Evolutionary conservation across 2,329 filamentous ascomycete genomes (phyloP).

Genomic region (Botryotinia narcissicola): DNA sequence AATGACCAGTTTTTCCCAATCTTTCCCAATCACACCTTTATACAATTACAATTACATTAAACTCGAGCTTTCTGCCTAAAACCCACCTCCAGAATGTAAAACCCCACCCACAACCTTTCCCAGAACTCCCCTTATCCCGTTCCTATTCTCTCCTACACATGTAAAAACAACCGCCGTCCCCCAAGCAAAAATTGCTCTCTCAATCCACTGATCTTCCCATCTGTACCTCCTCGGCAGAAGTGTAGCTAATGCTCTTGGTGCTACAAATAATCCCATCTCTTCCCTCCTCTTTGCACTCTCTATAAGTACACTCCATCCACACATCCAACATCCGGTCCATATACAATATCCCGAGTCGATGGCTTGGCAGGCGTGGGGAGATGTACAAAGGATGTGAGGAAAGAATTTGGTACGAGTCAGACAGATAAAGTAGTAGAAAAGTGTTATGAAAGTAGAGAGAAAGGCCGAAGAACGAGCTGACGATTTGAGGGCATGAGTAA

Average conservation of each 20-base stretch:
- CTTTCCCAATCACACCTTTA: background rate
- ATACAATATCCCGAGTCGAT: conserved; percentile 68
- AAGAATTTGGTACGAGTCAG: conserved; percentile 71
- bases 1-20: background rate
- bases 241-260: conserved; percentile 73
- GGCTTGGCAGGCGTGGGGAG: conserved; percentile 46
- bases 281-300: conserved; percentile 64
- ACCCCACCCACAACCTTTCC: conserved; percentile 52
- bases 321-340: conserved; percentile 67
- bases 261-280: conserved; percentile 78
- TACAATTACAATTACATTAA: background rate
- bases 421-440: conserved; percentile 86
- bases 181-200: conserved; percentile 62
- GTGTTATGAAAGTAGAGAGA: conserved; percentile 70
- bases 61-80: background rate
- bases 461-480: conserved; percentile 73
- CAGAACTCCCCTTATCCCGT: conserved; percentile 59
- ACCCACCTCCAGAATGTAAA: background rate
- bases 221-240: conserved; percentile 69
- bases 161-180: conserved; percentile 71
- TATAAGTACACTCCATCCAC: conserved; percentile 78
- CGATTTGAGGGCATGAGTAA: conserved; percentile 44
- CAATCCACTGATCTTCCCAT: conserved; percentile 61
- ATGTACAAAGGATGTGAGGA: conserved; percentile 61
- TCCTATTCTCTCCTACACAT: conserved; percentile 56